Evolutionary conservation across 306 rosid genomes (phyloP), one percentile per base, ranked within the genome.

Genomic region (Quercus cerris): DNA sequence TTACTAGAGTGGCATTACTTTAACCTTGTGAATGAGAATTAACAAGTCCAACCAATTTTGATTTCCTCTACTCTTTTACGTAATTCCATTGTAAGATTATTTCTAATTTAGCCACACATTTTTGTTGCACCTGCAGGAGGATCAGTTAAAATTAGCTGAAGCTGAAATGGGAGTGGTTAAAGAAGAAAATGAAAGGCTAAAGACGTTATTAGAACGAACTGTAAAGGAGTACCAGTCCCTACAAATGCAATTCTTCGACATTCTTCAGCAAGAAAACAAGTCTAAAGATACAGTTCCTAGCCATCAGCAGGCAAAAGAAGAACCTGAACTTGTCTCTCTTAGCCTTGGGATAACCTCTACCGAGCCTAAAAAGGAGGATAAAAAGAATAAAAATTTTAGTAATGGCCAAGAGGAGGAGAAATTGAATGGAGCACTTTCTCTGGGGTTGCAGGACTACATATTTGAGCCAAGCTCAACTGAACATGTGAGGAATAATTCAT

Each of bases 161-260:
- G 88, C 86, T 1, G 84, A 88, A 80, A 88, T 86, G 85, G 87
- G 78, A 1, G 86, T 80, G 70, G 89, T 74, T 20, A 90, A 73
- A 63, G 89, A 86, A 84, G 94, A 90, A 78, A 90, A 90, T 14
- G 76, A 83, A 62, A 86, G 81, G 75, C 56, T 90, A 55, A 90
- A 86, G 78, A 17, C 57, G 76, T 22, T 83, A 30, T 66, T 90
- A 56, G 78, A 27, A 1, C 30, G 67, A 74, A 76, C 78, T 12
- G 28, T 56, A 71, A 85, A 78, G 66, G 89, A 90, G 28, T 85
- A 87, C 75, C 61, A 82, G 77, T 76, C 87, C 44, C 85, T 90
- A 3, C 82, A 82, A 80, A 75, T 70, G 76, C 79, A 77, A 56
- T 79, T 86, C 84, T 14, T 25, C 10, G 79, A 82, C 23, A 71